Conservation (phyloP, 768 basidiomycete genomes). For the Mycena metata region DNA sequence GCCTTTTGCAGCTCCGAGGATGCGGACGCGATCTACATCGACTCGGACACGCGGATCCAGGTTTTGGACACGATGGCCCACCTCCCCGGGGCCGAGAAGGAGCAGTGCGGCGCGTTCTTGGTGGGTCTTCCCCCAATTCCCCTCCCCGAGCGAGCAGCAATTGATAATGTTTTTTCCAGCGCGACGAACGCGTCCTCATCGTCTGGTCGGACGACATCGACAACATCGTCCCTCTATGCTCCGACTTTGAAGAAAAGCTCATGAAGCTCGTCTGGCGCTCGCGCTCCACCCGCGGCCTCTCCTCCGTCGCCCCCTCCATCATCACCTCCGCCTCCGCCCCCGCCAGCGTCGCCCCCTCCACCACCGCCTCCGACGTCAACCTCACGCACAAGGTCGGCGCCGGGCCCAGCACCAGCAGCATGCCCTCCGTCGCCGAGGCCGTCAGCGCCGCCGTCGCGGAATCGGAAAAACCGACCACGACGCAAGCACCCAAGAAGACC, state of each 20-base stretch:
- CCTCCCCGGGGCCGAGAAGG: conserved; percentile 86
- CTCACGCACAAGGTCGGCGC: conserved; percentile 47
- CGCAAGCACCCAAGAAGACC: no score
- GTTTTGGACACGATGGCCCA: conserved; percentile 78
- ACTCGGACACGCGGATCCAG: conserved; percentile 88
- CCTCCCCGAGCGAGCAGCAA: not conserved
- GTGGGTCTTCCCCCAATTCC: conserved; percentile 52
- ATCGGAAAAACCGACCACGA: no score
- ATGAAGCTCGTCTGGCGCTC: conserved; percentile 70
- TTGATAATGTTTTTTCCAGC: conserved; percentile 55
- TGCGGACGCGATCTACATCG: conserved; percentile 75
- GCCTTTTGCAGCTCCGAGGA: conserved; percentile 65
- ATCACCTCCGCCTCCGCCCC: conserved; percentile 47
- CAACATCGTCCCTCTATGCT: conserved; percentile 78
- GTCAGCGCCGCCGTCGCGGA: conserved; percentile 34
- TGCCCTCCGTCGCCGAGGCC: conserved; percentile 38
- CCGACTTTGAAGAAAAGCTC: conserved; percentile 79
- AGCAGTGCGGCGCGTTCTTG: conserved; percentile 91
- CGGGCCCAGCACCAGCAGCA: conserved; percentile 22
- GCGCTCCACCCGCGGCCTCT: conserved; percentile 46
- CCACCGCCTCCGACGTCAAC: conserved; percentile 65
- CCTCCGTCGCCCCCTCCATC: conserved; percentile 50
- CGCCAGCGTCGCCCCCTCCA: conserved; percentile 58
- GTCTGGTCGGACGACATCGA: conserved; percentile 91
- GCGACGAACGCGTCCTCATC: conserved; percentile 86